Conservation (phyloP, 768 basidiomycete genomes). For the Pseudohyphozyma bogoriensis region DNA sequence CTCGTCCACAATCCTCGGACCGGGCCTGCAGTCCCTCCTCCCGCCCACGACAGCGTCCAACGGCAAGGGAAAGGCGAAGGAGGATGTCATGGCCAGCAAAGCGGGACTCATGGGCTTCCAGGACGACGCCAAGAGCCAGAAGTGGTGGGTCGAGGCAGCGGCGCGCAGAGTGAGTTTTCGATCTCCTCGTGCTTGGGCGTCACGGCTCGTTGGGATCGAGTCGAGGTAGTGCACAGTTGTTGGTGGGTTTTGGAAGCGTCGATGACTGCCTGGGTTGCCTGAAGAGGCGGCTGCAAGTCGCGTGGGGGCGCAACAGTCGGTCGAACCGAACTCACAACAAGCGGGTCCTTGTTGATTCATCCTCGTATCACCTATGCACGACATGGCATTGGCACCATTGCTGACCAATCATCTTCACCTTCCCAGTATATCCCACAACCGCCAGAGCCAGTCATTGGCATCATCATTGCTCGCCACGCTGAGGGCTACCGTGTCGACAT, state of each 20-base stretch:
- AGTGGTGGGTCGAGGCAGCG: conserved; percentile 83
- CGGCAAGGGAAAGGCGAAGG: conserved; percentile 50
- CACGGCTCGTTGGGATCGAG: no score
- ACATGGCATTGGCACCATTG: no score
- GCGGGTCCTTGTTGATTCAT: no score
- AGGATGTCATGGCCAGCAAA: conserved; percentile 36
- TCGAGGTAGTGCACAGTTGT: no score
- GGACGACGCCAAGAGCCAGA: conserved; percentile 41
- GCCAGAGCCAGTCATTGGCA: conserved; percentile 71
- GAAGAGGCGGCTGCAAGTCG: no score
- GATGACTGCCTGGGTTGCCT: no score
- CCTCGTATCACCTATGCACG: no score
- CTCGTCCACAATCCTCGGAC: conserved; percentile 2
- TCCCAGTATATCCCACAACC: conserved; percentile 19
- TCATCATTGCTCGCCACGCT: conserved; percentile 64
- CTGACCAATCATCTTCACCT: not conserved
- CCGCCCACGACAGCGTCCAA: conserved; percentile 51
- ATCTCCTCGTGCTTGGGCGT: no score
- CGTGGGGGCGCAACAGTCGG: no score
- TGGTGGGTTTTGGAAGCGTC: no score
- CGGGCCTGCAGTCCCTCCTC: conserved; percentile 39
- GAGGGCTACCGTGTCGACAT: conserved; percentile 93
- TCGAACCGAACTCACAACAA: no score
- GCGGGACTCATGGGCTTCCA: conserved; percentile 9
- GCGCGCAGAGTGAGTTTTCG: conserved; percentile 64